phyloP scores from a whole-genome alignment of 2,329 filamentous ascomycete genomes.

The Ceratocystis colombiana region DNA sequence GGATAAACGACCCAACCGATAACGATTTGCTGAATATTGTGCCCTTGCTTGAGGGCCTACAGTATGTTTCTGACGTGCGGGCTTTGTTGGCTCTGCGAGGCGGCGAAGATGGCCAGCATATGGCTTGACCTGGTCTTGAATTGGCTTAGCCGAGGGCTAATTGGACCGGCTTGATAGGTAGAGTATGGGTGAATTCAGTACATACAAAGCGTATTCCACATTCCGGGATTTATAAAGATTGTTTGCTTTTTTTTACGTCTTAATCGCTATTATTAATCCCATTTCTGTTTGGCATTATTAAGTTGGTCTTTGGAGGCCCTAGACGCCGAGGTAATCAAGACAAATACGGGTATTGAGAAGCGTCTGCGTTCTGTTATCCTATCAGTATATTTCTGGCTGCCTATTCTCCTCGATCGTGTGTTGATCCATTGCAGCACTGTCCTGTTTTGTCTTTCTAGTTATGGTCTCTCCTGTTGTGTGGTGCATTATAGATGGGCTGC shows the following conservation, averaged over 20 bases:
- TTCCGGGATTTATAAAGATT: not conserved
- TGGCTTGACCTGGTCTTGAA: conserved; percentile 33
- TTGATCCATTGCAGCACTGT: too few relatives aligned
- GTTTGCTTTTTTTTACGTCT: not conserved
- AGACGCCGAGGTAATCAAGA: not conserved
- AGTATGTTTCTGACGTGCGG: conserved; percentile 93
- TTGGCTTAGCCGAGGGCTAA: not conserved
- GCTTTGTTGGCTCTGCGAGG: conserved; percentile 79
- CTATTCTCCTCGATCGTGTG: too few relatives aligned
- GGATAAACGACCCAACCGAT: conserved; percentile 97
- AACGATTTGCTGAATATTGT: conserved; percentile 88
- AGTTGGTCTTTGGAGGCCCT: not conserved
- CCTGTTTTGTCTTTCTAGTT: too few relatives aligned
- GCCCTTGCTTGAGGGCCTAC: conserved; percentile 82
- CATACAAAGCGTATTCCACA: conserved; percentile 8
- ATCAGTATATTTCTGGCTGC: too few relatives aligned
- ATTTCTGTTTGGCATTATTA: not conserved
- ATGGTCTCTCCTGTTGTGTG: too few relatives aligned
- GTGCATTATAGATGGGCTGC: too few relatives aligned
- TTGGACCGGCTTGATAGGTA: not conserved
- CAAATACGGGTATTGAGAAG: too few relatives aligned
- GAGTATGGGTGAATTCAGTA: conserved; percentile 8
- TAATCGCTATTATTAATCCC: not conserved
- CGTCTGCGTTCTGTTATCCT: too few relatives aligned
- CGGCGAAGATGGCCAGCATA: conserved; percentile 63